A percentile compares a stretch with the other conserved stretches of the same genome.
These are phyloP conservation scores for Thraustotheca clavata DNA, from an alignment of 352 stramenopile species.

Conservation along the genomic window DNA sequence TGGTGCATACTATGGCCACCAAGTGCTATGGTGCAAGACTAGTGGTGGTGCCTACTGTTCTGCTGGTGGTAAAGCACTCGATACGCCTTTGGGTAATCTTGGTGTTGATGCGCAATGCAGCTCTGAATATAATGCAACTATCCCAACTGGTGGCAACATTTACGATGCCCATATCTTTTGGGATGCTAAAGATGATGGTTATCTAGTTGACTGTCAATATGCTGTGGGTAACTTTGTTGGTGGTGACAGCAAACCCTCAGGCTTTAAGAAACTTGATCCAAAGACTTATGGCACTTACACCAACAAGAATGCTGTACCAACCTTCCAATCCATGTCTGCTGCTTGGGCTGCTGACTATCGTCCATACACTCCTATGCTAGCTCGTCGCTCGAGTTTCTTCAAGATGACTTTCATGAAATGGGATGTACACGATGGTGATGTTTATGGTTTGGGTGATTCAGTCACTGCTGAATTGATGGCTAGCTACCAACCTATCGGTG, in stretches of 20 bases:
- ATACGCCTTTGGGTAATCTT: constrained; percentile 19
- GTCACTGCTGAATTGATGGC: constrained; percentile 51
- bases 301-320: constrained; percentile 30
- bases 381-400: constrained; percentile 85
- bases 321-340: constrained; percentile 58
- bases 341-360: constrained; percentile 50
- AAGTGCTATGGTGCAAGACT: constrained; percentile 78
- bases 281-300: constrained; percentile 44
- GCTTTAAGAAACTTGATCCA: constrained; percentile 39
- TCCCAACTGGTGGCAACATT: constrained; percentile 47
- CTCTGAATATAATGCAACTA: constrained; percentile 36
- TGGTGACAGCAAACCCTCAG: constrained; percentile 25
- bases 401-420: constrained; percentile 76
- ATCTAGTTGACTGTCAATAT: constrained; percentile 78
- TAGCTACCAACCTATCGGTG: constrained; percentile 58
- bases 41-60: constrained; percentile 52
- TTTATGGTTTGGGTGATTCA: constrained; percentile 39
- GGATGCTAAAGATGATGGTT: constrained; percentile 43
- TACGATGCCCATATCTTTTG: constrained; percentile 78
- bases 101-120: constrained; percentile 35
- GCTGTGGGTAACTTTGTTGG: constrained; percentile 64
- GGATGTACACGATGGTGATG: constrained; percentile 36
- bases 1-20: constrained; percentile 77
- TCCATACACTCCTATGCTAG: constrained; percentile 80
- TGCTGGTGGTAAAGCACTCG: constrained; percentile 43